Evolutionary conservation across 1,139 yeast genomes (phyloP).

Genomic region (Kluyveromyces sp.): DNA sequence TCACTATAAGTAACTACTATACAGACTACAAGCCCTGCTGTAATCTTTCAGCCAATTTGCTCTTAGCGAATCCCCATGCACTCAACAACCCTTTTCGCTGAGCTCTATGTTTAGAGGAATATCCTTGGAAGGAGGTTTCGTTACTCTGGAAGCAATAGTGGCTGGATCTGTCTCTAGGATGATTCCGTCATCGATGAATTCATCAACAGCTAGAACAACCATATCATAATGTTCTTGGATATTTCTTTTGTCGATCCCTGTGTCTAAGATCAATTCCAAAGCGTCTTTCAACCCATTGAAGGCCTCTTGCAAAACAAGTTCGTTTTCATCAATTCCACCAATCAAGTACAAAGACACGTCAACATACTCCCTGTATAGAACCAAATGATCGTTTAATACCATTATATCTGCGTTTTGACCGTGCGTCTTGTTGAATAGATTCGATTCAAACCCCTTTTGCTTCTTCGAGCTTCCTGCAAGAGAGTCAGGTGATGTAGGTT

Average conservation of each 20-base stretch:
- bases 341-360: slow-evolving; percentile 68
- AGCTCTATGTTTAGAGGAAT: slow-evolving; percentile 65
- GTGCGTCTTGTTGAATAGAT: slow-evolving; percentile 63
- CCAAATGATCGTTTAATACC: slow-evolving; percentile 67
- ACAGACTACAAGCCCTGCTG: slow-evolving; percentile 48
- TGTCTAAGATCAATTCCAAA: slow-evolving; percentile 65
- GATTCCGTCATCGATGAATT: slow-evolving; percentile 85
- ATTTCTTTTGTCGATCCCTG: slow-evolving; percentile 70
- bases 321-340: slow-evolving; percentile 79
- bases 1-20: too few relatives aligned
- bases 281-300: slow-evolving; percentile 76
- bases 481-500: slow-evolving; percentile 12
- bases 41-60: slow-evolving; percentile 76
- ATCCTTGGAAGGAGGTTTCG: slow-evolving; percentile 69
- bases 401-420: slow-evolving; percentile 77
- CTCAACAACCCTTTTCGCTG: slow-evolving; percentile 75
- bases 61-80: slow-evolving; percentile 86
- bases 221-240: slow-evolving; percentile 79
- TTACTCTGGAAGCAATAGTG: slow-evolving; percentile 81
- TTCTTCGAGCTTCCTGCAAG: slow-evolving; percentile 43
- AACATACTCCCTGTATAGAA: slow-evolving; percentile 72
- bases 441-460: slow-evolving; percentile 70
- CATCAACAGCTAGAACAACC: slow-evolving; percentile 81
- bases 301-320: slow-evolving; percentile 69
- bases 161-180: slow-evolving; percentile 85